Percentiles rank a stretch among this genome's conserved stretches.
phyloP scores from a whole-genome alignment of 768 basidiomycete genomes.

The Tricholoma bakamatsutake region DNA sequence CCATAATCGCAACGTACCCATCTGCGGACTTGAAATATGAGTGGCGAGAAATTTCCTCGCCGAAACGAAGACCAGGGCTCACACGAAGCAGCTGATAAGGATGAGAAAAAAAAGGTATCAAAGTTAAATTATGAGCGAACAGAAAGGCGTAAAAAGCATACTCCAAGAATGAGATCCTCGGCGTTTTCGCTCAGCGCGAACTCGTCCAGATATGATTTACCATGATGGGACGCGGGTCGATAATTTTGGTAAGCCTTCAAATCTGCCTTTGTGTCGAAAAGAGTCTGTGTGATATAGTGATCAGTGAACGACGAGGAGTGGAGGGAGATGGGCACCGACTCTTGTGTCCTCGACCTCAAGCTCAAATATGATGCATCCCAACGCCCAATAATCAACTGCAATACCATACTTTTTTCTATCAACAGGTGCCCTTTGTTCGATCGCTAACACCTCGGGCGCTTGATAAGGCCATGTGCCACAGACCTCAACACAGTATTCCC shows the following conservation, averaged over 20 bases:
- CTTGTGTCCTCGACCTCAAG: conserved; percentile 22
- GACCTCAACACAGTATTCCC: conserved; percentile 19
- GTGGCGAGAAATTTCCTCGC: conserved; percentile 16
- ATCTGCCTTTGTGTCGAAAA: conserved; percentile 24
- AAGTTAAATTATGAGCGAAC: background rate
- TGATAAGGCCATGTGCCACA: conserved; percentile 31
- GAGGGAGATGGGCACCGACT: conserved; percentile 12
- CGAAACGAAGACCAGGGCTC: conserved; percentile 14
- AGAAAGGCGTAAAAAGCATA: conserved; percentile 6
- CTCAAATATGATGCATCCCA: conserved; percentile 36
- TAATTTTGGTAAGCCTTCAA: conserved; percentile 18
- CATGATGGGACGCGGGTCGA: background rate
- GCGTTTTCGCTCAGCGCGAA: conserved; percentile 15
- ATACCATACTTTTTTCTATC: conserved; percentile 22
- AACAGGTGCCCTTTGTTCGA: conserved; percentile 9
- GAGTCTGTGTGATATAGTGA: conserved; percentile 17
- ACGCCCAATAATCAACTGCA: conserved; percentile 35
- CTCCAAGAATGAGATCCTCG: conserved; percentile 26
- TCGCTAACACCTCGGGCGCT: conserved; percentile 36
- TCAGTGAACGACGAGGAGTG: background rate
- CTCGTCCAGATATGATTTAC: conserved; percentile 18
- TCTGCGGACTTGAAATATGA: conserved; percentile 16
- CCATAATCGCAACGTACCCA: conserved; percentile 12
- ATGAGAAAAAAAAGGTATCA: background rate
- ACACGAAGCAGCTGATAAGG: conserved; percentile 15